These are phyloP conservation scores for Stemphylium vesicarium DNA, from an alignment of 2,329 filamentous ascomycete species.

Conservation along the genomic window DNA sequence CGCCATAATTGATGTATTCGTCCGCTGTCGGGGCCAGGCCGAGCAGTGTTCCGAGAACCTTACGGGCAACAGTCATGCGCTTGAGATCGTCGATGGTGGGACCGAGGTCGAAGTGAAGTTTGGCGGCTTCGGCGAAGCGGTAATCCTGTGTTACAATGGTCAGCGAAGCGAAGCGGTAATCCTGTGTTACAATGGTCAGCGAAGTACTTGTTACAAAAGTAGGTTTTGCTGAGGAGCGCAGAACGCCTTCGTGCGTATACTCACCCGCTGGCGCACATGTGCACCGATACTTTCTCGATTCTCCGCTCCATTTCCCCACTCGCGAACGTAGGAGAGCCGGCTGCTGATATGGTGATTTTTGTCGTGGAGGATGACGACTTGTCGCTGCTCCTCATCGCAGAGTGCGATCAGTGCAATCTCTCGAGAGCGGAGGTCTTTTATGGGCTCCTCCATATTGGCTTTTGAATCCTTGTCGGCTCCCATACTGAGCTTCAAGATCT, in stretches of 20 bases:
- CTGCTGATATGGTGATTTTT: neutral
- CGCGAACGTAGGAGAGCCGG: neutral
- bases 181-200: neutral
- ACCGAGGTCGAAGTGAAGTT: neutral
- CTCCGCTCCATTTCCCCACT: neutral
- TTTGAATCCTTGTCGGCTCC: too few species aligned
- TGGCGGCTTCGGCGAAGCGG: neutral
- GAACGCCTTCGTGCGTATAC: neutral
- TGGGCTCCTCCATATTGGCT: neutral
- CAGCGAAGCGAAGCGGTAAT: neutral
- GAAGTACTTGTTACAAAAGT: neutral
- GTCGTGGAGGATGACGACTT: neutral
- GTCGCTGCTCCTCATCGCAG: neutral
- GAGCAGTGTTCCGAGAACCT: neutral
- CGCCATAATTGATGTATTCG: neutral
- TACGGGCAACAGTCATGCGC: neutral
- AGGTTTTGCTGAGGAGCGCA: neutral
- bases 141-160: neutral
- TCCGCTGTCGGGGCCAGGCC: neutral
- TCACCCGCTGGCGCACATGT: neutral
- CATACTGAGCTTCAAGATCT: neutral
- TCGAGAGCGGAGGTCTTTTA: neutral
- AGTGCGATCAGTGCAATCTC: neutral
- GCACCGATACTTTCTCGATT: neutral
- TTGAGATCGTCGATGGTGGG: neutral